Percentiles rank a stretch among this genome's conserved stretches.
Conservation (phyloP, 169 alveolate species). For the Amoebophrya sp. region DNA sequence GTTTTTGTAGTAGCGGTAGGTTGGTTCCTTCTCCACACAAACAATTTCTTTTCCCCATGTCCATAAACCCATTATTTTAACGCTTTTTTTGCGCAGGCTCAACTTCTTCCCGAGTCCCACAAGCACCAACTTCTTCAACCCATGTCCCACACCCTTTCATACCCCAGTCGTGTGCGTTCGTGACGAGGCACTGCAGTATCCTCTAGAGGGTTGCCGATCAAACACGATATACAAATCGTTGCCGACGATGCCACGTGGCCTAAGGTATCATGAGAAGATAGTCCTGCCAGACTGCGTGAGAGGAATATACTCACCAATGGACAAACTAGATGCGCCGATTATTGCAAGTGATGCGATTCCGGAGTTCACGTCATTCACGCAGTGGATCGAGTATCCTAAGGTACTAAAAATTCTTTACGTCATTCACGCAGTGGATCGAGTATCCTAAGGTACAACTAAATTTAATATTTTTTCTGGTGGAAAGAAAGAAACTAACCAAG, state of each 20-base stretch:
- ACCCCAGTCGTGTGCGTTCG: too few species aligned
- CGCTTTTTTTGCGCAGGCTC: too few species aligned
- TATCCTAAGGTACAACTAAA: too few species aligned
- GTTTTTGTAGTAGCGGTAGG: too few species aligned
- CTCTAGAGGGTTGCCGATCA: background rate
- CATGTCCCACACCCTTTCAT: too few species aligned
- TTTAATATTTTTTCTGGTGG: too few species aligned
- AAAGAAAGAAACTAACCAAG: background rate
- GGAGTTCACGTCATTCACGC: background rate
- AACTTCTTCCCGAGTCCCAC: too few species aligned
- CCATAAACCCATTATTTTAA: too few species aligned
- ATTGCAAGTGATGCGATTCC: background rate
- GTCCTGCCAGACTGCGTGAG: background rate
- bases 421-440: background rate
- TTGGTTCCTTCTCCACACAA: too few species aligned
- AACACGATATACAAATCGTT: background rate
- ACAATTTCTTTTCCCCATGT: too few species aligned
- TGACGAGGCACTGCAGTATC: background rate
- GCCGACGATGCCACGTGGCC: background rate
- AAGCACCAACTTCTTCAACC: too few species aligned
- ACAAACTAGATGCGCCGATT: background rate
- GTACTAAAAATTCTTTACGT: background rate
- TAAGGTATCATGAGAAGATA: background rate
- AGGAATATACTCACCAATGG: background rate
- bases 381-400: background rate